phyloP scores from a whole-genome alignment of 495 filamentous ascomycete species.

The Penicillium bialowiezense region DNA sequence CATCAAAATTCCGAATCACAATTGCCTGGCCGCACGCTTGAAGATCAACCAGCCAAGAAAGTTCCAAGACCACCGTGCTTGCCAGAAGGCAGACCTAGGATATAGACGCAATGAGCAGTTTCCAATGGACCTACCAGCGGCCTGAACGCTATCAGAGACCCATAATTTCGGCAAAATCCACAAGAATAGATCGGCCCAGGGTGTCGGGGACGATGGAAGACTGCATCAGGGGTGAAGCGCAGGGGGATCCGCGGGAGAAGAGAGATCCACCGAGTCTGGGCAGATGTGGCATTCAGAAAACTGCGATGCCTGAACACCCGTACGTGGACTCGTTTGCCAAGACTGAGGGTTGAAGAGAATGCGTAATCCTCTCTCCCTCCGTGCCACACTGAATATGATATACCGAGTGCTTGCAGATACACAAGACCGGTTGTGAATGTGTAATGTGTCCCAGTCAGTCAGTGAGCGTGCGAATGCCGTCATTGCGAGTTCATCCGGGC shows the following conservation, averaged over 20 bases:
- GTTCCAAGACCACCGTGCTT: slow-evolving; percentile 13
- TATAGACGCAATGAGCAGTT: not conserved
- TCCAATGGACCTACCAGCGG: slow-evolving; percentile 20
- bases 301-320: slow-evolving; percentile 15
- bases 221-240: slow-evolving; percentile 5
- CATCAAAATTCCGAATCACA: not conserved
- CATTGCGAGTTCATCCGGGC: no score
- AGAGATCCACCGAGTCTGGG: slow-evolving; percentile 13
- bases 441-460: not conserved
- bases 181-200: slow-evolving; percentile 15
- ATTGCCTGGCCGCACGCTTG: not conserved
- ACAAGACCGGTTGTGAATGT: slow-evolving; percentile 1
- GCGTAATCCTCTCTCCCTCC: not conserved
- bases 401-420: not conserved
- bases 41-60: slow-evolving; percentile 16
- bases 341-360: not conserved
- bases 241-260: slow-evolving; percentile 3
- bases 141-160: slow-evolving; percentile 12
- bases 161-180: slow-evolving; percentile 8
- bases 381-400: not conserved
- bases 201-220: slow-evolving; percentile 7
- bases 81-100: not conserved
- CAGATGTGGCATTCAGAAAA: slow-evolving; percentile 12
- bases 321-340: slow-evolving; percentile 11
- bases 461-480: no score